Percentiles rank a stretch among this genome's conserved stretches.
phyloP scores from a whole-genome alignment of 108 stramenopile species.

The Skeletonema grethae region DNA sequence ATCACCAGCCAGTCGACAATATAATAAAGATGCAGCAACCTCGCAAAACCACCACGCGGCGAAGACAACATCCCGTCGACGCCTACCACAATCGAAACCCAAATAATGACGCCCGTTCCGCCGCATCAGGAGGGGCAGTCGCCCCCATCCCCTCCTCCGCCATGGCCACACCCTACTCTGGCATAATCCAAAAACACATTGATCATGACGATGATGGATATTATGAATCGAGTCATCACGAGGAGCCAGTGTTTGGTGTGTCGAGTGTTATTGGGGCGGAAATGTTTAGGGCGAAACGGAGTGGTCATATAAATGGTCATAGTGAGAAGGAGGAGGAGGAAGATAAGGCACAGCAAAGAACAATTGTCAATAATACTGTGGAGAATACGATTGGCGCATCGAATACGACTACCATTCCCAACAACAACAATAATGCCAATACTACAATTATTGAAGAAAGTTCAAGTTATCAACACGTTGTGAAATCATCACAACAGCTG shows the following conservation, averaged over 20 bases:
- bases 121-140: too few relatives aligned
- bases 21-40: too few relatives aligned
- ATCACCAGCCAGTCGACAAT: too few relatives aligned
- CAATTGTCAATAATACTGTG: background rate
- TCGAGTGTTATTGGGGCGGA: background rate
- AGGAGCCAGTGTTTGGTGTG: slow-evolving; percentile 1
- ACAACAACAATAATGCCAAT: background rate
- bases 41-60: too few relatives aligned
- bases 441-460: background rate
- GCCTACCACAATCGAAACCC: too few relatives aligned
- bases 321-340: too few relatives aligned
- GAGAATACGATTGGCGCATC: background rate
- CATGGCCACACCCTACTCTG: slow-evolving; percentile 34
- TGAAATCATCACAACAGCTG: background rate
- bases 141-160: too few relatives aligned
- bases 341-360: background rate
- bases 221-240: background rate
- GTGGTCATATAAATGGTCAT: background rate
- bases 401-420: background rate
- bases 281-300: background rate
- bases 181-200: slow-evolving; percentile 34
- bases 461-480: too few relatives aligned
- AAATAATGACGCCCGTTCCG: too few relatives aligned
- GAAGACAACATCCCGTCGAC: too few relatives aligned
- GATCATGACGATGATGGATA: slow-evolving; percentile 5